Base-by-base conservation (phyloP, 2,329 filamentous ascomycete species). In the Fusarium paranaense region DNA sequence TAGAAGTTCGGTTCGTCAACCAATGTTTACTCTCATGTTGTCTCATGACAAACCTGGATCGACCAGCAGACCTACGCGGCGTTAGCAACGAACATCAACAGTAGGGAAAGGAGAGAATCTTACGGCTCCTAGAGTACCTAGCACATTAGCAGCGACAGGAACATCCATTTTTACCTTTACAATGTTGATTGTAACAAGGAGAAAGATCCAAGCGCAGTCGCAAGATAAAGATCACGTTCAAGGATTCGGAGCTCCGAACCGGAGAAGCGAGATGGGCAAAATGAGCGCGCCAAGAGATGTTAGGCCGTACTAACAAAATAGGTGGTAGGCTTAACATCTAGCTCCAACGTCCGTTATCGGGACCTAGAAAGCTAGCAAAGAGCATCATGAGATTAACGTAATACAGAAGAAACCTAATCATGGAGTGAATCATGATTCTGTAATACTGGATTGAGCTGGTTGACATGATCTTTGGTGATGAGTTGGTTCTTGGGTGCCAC, bases 101-200 rank as follows among this genome's bases (percentile, higher is more conserved):
- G 9, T 6, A 2, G 71, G 10, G 1, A 20, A 1, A 20, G 6
- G 16, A 14, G 5, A 3, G n/a, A 0, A 3, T 32, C 85, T 66
- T 77, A 91, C 86, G 38, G 90, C 90, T 13, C 90, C 90, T 1
- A 90, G 77, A 0, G 88, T 91, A 0, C 90, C 90, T 2, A 92
- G 85, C 1, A 88, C 83, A 75, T 91, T 91, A 4, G 90, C 87
- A 3, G 87, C 88, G 2, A 86, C 79, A 1, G 89, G 88, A 3
- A 87, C 78, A 66, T 90, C 84, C 89, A 91, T 91, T 5, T 42
- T 58, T 0, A 11, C 0, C 25, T 32, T 1, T 5, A 5, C 10
- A 14, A 7, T 11, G 18, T 11, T 11, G 40, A 8, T 6, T 33
- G n/a, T 18, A 10, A 14, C 11, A 20, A 14, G 16, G 42, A 18